Percentiles rank a stretch among this genome's conserved stretches.
Conservation (phyloP, 2,329 filamentous ascomycete genomes). For the Microthyrium microscopicum region DNA sequence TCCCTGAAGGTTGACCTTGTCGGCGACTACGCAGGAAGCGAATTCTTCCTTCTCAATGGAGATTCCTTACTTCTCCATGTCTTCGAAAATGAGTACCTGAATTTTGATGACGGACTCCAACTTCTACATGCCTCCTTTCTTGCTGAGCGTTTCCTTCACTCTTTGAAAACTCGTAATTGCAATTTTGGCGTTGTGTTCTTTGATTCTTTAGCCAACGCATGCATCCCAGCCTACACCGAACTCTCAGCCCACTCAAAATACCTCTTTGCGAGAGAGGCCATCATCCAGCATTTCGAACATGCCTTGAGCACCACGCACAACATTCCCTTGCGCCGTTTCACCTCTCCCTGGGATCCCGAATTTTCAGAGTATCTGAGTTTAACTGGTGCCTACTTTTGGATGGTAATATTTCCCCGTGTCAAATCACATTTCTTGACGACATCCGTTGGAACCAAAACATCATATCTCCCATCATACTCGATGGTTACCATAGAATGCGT, state of each 20-base stretch:
- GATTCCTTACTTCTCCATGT: constrained; percentile 53
- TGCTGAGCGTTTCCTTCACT: constrained; percentile 47
- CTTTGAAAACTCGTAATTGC: constrained; percentile 46
- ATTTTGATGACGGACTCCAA: constrained; percentile 52
- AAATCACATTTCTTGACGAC: no score
- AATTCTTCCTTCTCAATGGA: constrained; percentile 56
- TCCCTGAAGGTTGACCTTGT: no score
- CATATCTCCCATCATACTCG: no score
- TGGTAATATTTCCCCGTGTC: no score
- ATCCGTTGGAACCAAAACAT: no score
- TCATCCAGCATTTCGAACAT: constrained; percentile 46
- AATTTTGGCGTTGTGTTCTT: constrained; percentile 60
- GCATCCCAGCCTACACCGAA: constrained; percentile 31
- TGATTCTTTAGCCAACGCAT: constrained; percentile 36
- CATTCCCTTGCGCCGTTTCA: constrained; percentile 31
- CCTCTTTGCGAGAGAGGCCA: constrained; percentile 41
- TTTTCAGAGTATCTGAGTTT: constrained; percentile 40
- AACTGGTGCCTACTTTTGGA: constrained; percentile 46
- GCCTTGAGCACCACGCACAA: no score
- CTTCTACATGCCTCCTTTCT: constrained; percentile 53
- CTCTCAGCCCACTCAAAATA: constrained; percentile 32
- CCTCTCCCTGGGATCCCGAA: constrained; percentile 27
- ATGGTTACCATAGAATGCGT: no score
- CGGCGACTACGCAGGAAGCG: constrained; percentile 59
- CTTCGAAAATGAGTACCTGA: constrained; percentile 44